phyloP scores from a whole-genome alignment of 176 grass and related monocot species.

The Bonia amplexicaulis region DNA sequence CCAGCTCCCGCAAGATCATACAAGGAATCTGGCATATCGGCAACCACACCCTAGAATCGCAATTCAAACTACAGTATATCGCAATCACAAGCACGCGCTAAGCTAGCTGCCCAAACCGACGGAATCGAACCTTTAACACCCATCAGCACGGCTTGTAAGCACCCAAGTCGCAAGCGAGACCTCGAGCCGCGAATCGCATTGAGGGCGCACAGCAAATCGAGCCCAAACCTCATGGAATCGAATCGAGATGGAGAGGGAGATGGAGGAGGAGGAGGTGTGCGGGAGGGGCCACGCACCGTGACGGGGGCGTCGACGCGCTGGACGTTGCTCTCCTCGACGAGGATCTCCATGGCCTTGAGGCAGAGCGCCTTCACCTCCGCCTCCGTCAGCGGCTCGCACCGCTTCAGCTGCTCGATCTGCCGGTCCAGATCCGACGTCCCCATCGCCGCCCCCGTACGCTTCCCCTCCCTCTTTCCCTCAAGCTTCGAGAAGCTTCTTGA shows the following conservation, averaged over 20 bases:
- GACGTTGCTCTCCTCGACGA: slow-evolving; percentile 99
- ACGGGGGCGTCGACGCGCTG: slow-evolving; percentile 93
- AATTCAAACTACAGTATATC: not conserved
- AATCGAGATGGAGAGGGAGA: not conserved
- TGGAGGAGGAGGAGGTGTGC: not conserved
- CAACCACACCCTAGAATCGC: not conserved
- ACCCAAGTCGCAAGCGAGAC: not conserved
- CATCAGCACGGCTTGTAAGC: not conserved
- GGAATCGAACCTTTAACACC: not conserved
- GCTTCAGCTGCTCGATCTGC: slow-evolving; percentile 98
- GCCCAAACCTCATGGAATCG: not conserved
- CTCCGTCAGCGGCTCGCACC: slow-evolving; percentile 92
- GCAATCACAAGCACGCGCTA: not conserved
- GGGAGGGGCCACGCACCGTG: slow-evolving; percentile 44
- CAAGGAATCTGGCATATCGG: not conserved
- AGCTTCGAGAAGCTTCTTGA: slow-evolving; percentile 40
- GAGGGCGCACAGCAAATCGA: not conserved
- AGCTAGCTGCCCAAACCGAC: not conserved
- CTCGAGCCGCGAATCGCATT: not conserved
- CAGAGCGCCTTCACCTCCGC: slow-evolving; percentile 97
- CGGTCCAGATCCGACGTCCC: slow-evolving; percentile 89
- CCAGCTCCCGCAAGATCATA: not conserved
- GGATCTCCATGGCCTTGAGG: slow-evolving; percentile 99
- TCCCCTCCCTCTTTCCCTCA: not conserved
- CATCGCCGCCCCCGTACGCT: not conserved